Evolutionary conservation across 225 moss, liverwort and hornwort species (phyloP), one percentile per base, ranked within the genome.

Genomic region (Antitrichia curtipendula): DNA sequence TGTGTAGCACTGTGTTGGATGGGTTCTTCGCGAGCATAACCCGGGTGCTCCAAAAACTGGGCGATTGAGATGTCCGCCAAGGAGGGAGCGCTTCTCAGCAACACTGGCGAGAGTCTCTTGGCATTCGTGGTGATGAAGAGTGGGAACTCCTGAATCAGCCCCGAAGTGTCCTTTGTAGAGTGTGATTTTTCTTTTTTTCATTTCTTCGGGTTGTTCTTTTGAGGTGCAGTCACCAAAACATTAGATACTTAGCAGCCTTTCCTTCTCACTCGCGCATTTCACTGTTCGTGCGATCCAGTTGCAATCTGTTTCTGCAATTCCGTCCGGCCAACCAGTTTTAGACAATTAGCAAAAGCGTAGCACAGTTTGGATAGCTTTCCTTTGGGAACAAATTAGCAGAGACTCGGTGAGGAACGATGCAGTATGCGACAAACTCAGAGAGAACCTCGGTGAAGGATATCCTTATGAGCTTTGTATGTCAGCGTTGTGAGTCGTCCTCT

Each of bases 361-460:
- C 78, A 53, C 59, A 78, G 31, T 62, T 84, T 65, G 16, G 52
- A 85, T 71, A 38, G 16, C 63, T 54, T 41, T 78, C 81, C 38
- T 63, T 58, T 12, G 66, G n/a, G 40, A 18, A 69, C 52, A 61
- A 47, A 10, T 62, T 68, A 73, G 73, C 74, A 56, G 28, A 86
- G 77, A 66, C 38, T 58, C 47, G 80, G 85, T 40, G 75, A 88
- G 89, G 80, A 91, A 92, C 86, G 89, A 92, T 92, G 92, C 88
- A 81, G 80, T 91, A 87, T 88, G 91, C 86, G 78, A 86, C 89
- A 79, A 76, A 87, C 5, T 91, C 92, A 1, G 13, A 77, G n/a
- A 88, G 86, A 92, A 81, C 88, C 36, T 92, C 91, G 28, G 86
- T 76, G 38, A 92, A 92, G 81, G 91, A 92, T 50, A 87, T 89